phyloP scores from a whole-genome alignment of 257 asterid species.

The Forsythia suspensa region DNA sequence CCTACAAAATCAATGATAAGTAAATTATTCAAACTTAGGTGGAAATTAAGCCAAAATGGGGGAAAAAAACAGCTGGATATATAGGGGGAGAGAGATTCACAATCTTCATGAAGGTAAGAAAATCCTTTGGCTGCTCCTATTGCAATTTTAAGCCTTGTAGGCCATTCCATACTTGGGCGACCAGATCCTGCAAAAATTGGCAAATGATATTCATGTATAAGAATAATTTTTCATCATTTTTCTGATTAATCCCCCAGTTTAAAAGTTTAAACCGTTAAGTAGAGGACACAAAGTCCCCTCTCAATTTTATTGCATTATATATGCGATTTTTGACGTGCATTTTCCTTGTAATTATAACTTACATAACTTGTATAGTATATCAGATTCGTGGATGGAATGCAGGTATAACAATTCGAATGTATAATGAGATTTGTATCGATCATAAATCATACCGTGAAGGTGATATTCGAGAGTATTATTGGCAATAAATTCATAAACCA shows the following conservation, averaged over 20 bases:
- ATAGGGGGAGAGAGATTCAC: constrained; percentile 23
- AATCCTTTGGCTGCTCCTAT: constrained; percentile 63
- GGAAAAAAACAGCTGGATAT: neutral
- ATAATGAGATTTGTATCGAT: neutral
- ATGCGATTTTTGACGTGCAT: no score
- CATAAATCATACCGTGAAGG: constrained; percentile 50
- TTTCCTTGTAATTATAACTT: no score
- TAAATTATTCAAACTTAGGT: neutral
- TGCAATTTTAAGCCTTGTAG: constrained; percentile 53
- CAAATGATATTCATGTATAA: neutral
- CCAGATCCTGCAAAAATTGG: constrained; percentile 33
- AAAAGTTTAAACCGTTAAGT: neutral
- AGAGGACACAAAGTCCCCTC: no score
- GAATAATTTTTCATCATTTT: neutral
- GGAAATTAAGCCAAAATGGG: neutral
- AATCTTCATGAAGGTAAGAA: constrained; percentile 73
- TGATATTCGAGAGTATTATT: constrained; percentile 58
- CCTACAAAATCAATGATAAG: constrained; percentile 17
- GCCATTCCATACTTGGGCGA: constrained; percentile 42
- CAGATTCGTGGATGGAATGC: neutral
- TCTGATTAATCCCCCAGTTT: neutral
- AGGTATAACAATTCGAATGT: neutral
- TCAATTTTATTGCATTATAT: no score
- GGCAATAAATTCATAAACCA: constrained; percentile 59
- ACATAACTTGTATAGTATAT: no score